phyloP scores from a whole-genome alignment of 352 stramenopile genomes.

The Pythium sukuiense region DNA sequence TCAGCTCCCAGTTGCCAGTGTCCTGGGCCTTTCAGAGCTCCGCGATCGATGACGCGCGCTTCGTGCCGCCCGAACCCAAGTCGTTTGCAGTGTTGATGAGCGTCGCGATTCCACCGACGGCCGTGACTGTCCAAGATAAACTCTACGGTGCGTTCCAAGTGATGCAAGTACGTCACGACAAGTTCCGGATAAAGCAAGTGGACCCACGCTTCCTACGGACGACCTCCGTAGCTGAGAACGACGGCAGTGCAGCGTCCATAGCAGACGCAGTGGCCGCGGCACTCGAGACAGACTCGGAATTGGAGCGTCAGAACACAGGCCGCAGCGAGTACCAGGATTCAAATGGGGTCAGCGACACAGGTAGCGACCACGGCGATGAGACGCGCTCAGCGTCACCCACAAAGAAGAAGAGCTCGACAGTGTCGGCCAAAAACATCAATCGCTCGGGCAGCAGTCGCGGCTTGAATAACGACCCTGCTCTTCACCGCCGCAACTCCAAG shows the following conservation, averaged over 20 bases:
- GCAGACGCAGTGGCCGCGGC: slow-evolving; percentile 41
- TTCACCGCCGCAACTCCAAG: slow-evolving; percentile 51
- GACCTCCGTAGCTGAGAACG: slow-evolving; percentile 23
- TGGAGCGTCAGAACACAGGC: slow-evolving; percentile 17
- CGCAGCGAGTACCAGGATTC: slow-evolving; percentile 25
- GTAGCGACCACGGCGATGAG: slow-evolving; percentile 37
- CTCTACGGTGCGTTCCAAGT: slow-evolving; percentile 68
- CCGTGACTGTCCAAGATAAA: slow-evolving; percentile 65
- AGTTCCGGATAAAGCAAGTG: slow-evolving; percentile 60
- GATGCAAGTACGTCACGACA: slow-evolving; percentile 57
- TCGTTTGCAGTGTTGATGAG: slow-evolving; percentile 49
- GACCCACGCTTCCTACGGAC: slow-evolving; percentile 52
- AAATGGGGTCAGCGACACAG: slow-evolving; percentile 23
- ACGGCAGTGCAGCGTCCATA: slow-evolving; percentile 34
- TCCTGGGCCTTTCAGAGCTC: slow-evolving; percentile 75
- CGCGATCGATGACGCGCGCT: slow-evolving; percentile 65
- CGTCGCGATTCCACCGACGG: slow-evolving; percentile 46
- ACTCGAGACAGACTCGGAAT: slow-evolving; percentile 22
- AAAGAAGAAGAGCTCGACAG: slow-evolving; percentile 51
- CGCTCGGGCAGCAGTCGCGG: slow-evolving; percentile 43
- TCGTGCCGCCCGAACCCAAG: slow-evolving; percentile 62
- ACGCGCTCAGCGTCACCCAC: slow-evolving; percentile 43
- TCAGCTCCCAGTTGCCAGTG: slow-evolving; percentile 49
- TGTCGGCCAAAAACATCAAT: slow-evolving; percentile 26
- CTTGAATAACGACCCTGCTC: slow-evolving; percentile 30